Evolutionary conservation across 495 filamentous ascomycete species (phyloP), one percentile per base, ranked within the genome.

Genomic region (Penicillium fimorum): DNA sequence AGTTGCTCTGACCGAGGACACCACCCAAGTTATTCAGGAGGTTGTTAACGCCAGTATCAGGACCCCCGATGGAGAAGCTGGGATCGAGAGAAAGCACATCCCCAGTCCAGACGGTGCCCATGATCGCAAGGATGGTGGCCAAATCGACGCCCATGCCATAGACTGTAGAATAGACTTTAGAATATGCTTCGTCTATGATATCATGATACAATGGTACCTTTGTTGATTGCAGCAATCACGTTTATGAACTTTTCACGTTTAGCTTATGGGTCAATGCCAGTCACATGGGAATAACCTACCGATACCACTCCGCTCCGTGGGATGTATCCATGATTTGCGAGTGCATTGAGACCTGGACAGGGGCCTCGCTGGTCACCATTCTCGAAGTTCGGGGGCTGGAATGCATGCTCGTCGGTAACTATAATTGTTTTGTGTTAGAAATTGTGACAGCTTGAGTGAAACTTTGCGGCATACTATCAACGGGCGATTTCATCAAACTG

Each of bases 301-400:
- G 66, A 66, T 2, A 73, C 79, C 20, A 80, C 65, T 30, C 81
- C 80, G 55, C 75, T 77, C 50, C 79, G 76, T 1, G 81, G 79
- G 27, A 82, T 67, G 50, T 82, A 84, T n/a, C 69, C 72, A 62
- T 81, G 79, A 43, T 83, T 82, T 37, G 81, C 80, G 33, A 81
- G 49, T 11, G 76, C 73, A 56, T 83, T 83, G 18, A 82, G 62
- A 40, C 77, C 79, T 1, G 79, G 79, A 55, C 81, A 82, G 50
- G 77, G 75, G 8, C 76, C 78, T 35, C 75, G 72, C 56, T 74
- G 71, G 60, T 76, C 73, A 18, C 72, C 71, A 15, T 60, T 55
- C 27, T 62, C 61, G 30, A 70, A 66, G 44, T 74, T 61, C 0
- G 71, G 74, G 10, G 75, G 62, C 2, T 74, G 68, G 38, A 74